These are phyloP conservation scores for Tinospora cordifolia DNA, from an alignment of 164 flowering plant genomes.

Conservation along the genomic window DNA sequence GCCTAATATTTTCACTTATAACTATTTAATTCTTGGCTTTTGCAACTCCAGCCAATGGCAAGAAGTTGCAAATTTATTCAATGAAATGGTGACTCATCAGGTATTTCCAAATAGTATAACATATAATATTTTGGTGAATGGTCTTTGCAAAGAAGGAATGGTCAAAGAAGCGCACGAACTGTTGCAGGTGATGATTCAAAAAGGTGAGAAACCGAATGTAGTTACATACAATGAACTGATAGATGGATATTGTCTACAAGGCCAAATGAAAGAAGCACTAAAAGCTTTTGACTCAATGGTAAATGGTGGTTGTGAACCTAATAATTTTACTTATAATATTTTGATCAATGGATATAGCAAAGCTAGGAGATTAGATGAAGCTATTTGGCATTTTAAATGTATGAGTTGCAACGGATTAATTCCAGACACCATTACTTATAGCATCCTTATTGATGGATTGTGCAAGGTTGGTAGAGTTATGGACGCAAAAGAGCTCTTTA, in stretches of 20 bases:
- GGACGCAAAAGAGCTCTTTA: conserved; percentile 4
- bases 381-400: background rate
- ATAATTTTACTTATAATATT: conserved; percentile 4
- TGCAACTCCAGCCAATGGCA: background rate
- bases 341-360: conserved; percentile 19
- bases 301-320: conserved; percentile 4
- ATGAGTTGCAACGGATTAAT: background rate
- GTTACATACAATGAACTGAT: background rate
- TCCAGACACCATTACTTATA: conserved; percentile 2
- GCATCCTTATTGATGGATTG: background rate
- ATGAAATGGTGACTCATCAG: background rate
- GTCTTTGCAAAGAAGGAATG: conserved; percentile 4
- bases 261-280: conserved; percentile 4
- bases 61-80: background rate
- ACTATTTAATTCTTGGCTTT: background rate
- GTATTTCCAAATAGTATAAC: background rate
- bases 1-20: background rate
- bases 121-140: background rate
- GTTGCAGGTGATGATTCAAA: background rate
- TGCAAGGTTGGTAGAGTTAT: conserved; percentile 1
- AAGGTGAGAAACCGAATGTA: background rate
- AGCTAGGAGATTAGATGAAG: conserved; percentile 9
- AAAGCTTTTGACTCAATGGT: background rate
- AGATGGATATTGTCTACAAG: conserved; percentile 5
- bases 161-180: conserved; percentile 1